Base-by-base conservation (phyloP, 352 stramenopile genomes). In the Phytophthora fragariae region DNA sequence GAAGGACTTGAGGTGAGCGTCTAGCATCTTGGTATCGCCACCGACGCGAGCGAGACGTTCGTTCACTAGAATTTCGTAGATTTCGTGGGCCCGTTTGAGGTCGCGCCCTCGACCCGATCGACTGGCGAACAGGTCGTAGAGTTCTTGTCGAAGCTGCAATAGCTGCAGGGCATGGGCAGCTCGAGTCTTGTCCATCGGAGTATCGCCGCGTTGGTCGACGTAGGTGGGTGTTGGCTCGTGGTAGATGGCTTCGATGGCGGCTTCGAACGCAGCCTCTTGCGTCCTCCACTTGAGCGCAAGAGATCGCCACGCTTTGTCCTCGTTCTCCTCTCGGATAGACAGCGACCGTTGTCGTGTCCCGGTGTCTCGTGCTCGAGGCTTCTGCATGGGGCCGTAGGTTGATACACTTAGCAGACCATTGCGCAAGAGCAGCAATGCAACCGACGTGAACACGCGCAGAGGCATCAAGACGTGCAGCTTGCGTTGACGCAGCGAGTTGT, bases 401-500 rank as follows among this genome's bases (percentile, higher is more conserved):
- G 80, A 82, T 15, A 92, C 80, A 52, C 86, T 92, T 33, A 93
- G 37, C 5, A 88, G 61, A 3, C 80, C 75, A 64, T 89, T 92
- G 37, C 80, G 82, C 41, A 93, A 61, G 19, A 93, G 68, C 57
- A 90, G 62, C 52, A 93, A 65, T 63, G 89, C 79, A 4, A 92
- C 82, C 0, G 86, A 92, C 15, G 79, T 81, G 52, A 93, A 93
- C 44, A 91, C 83, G 1, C 83, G 85, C 64, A 80, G 37, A 9
- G 86, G 83, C 86, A 93, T 92, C 8, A 80, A 66, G 6, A 78
- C 37, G 44, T 85, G 76, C 17, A 92, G 55, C 9, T 80, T 62
- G 5, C 86, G 82, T 70, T 93, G 86, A 24, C 80, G 80, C 19
- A 93, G 70, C 31, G 83, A 80, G 46, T 93, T 92, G 67, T 88